A percentile compares a stretch with the other conserved stretches of the same genome.
phyloP scores from a whole-genome alignment of 2,329 filamentous ascomycete genomes.

The Cadophora malorum region DNA sequence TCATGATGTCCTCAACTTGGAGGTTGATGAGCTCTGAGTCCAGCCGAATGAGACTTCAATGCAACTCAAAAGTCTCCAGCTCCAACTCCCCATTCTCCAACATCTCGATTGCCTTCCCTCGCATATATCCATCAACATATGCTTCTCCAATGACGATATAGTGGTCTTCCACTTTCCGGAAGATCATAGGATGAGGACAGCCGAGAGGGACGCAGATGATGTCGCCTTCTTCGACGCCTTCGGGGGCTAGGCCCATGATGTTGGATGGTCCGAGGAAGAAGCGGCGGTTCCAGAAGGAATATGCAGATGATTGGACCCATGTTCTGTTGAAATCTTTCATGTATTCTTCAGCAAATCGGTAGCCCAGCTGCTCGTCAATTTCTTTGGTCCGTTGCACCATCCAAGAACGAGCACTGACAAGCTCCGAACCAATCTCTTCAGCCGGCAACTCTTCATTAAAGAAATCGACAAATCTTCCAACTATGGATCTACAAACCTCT shows the following conservation, averaged over 20 bases:
- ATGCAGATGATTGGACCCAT: background rate
- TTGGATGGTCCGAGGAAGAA: constrained; percentile 4
- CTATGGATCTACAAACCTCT: background rate
- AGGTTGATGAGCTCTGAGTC: background rate
- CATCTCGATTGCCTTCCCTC: background rate
- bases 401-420: background rate
- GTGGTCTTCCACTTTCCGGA: background rate
- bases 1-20: background rate
- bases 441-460: background rate
- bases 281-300: background rate
- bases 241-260: constrained; percentile 1
- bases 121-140: constrained; percentile 21
- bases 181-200: constrained; percentile 17
- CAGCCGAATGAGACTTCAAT: background rate
- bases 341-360: background rate
- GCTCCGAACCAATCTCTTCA: background rate
- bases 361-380: no score
- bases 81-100: background rate
- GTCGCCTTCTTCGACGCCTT: background rate
- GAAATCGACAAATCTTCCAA: background rate
- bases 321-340: background rate
- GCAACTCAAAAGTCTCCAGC: constrained; percentile 6
- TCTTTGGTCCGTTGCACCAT: background rate
- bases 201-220: constrained; percentile 16
- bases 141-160: constrained; percentile 17